Base-by-base conservation (phyloP, 768 basidiomycete genomes). In the Trametes maxima region DNA sequence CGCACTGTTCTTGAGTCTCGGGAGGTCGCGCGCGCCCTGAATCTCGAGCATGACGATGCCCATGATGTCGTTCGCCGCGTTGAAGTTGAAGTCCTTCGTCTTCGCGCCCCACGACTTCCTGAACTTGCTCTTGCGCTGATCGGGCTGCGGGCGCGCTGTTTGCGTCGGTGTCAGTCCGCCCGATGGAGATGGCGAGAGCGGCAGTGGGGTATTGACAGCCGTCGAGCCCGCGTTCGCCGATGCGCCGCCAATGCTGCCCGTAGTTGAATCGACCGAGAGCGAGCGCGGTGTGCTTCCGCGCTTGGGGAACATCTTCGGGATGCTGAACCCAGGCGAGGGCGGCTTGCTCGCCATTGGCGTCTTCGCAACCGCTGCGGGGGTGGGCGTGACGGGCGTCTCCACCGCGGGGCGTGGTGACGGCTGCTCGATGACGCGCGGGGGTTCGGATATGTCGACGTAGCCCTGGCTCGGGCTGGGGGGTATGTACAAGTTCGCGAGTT, bases 21-120 rank as follows among this genome's bases (percentile, higher is more conserved):
- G 97, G 50, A 98, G 76, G 74, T 96, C 94, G 33, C 82, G 82
- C 24, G 94, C 96, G 13, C 85, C 78, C 60, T 86, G 80, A 61
- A 99, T 91, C 76, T 99, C 96, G 21, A 99, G 75, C 87, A 97
- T 91, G 39, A 98, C 95, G 59, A 98, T 94, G 0, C 96, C 96
- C 2, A 96, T 76, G 40, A 97, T 88, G 70, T 98, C 95, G 68
- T 93, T 88, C 5, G 77, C 80, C 0, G 86, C 79, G 17, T 82
- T 82, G 61, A 92, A 84, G 70, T 88, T 87, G 72, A 79, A 89
- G 21, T 77, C 79, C 3, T 68, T 68, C 48, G 67, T 71, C 73
- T 80, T 80, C 51, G 67, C 54, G 3, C 66, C 66, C 76, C 78
- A 82, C 1, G 76, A 75, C 53, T 74, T 75, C 54, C 75, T 72